Conservation (phyloP, 495 filamentous ascomycete genomes). For the Xeromyces bisporus region DNA sequence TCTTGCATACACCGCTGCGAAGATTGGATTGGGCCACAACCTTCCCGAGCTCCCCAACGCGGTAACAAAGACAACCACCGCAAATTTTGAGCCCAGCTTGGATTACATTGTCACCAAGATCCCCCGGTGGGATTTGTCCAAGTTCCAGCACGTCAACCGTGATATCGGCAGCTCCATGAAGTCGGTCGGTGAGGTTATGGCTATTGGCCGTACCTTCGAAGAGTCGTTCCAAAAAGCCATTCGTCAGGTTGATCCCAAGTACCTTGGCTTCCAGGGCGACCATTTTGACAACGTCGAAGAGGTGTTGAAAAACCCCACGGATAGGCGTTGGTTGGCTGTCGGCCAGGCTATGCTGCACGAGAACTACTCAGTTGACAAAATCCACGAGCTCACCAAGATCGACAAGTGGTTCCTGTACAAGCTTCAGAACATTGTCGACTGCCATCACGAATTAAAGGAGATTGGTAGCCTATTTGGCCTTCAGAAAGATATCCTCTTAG, state of each 20-base stretch:
- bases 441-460: constrained; percentile 69
- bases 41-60: constrained; percentile 91
- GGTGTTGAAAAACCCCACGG: constrained; percentile 76
- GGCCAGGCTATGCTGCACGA: constrained; percentile 97
- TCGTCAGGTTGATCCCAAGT: constrained; percentile 84
- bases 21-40: constrained; percentile 89
- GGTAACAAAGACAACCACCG: constrained; percentile 94
- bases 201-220: constrained; percentile 93
- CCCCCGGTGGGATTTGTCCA: constrained; percentile 89
- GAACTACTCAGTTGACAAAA: constrained; percentile 73
- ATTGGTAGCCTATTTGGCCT: constrained; percentile 74
- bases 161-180: constrained; percentile 98
- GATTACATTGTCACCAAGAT: constrained; percentile 99
- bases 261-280: constrained; percentile 84
- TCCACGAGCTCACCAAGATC: constrained; percentile 92
- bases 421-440: constrained; percentile 88
- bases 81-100: constrained; percentile 93
- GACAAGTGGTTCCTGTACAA: constrained; percentile 99
- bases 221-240: constrained; percentile 99
- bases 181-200: constrained; percentile 98
- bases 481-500: constrained; percentile 69
- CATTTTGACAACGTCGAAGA: constrained; percentile 88
- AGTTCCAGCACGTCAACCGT: constrained; percentile 96
- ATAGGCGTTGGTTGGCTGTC: constrained; percentile 91
- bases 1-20: constrained; percentile 88